phyloP scores from a whole-genome alignment of 1,284 basidiomycete genomes.

The Omphalotus olearius region DNA sequence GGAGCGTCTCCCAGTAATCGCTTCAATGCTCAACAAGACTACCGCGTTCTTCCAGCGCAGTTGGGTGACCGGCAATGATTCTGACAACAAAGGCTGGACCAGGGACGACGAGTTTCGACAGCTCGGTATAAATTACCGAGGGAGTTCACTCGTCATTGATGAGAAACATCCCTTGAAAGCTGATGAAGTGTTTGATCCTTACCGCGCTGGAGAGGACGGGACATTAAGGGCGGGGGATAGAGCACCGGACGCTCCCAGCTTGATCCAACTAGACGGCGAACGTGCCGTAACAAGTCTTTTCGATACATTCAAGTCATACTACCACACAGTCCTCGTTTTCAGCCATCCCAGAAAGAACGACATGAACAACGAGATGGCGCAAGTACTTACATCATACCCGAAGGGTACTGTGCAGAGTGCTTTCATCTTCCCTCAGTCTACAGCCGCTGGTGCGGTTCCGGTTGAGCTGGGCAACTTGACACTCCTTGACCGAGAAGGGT shows the following conservation, averaged over 20 bases:
- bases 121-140: conserved; percentile 30
- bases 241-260: conserved; percentile 27
- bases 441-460: not conserved
- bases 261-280: conserved; percentile 5
- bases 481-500: not conserved
- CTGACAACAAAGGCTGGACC: conserved; percentile 9
- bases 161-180: conserved; percentile 9
- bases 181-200: conserved; percentile 14
- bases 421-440: not conserved
- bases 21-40: conserved; percentile 27
- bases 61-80: conserved; percentile 10
- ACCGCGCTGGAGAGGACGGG: conserved; percentile 17
- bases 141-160: conserved; percentile 20
- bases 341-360: not conserved
- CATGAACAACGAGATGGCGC: not conserved
- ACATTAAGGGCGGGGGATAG: conserved; percentile 25
- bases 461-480: not conserved
- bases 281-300: conserved; percentile 6
- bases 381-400: not conserved
- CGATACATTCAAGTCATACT: conserved; percentile 2
- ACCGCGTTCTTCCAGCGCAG: conserved; percentile 18
- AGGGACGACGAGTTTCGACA: conserved; percentile 15
- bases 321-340: conserved; percentile 15
- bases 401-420: not conserved
- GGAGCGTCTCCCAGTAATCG: conserved; percentile 35